A percentile compares a stretch with the other conserved stretches of the same genome.
These are phyloP conservation scores for Lactarius evosmus DNA, from an alignment of 768 basidiomycete genomes.

Conservation along the genomic window DNA sequence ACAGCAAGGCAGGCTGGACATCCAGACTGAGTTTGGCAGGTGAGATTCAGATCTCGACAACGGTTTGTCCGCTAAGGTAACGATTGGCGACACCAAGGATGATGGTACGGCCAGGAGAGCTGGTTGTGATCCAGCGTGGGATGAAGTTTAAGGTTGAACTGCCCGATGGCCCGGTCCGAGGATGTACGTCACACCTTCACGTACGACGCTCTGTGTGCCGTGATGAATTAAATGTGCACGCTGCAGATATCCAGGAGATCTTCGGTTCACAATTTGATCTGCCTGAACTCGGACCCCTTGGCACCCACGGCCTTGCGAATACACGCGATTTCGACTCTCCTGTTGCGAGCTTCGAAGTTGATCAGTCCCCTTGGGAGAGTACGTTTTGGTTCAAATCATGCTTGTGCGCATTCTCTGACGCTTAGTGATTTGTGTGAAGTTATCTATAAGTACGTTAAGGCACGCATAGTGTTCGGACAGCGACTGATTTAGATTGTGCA, in stretches of 20 bases:
- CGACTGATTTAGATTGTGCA: conserved; percentile 28
- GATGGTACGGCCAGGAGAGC: conserved; percentile 62
- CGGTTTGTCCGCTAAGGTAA: conserved; percentile 7
- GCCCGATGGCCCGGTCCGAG: conserved; percentile 29
- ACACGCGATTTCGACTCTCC: conserved; percentile 62
- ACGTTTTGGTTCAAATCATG: conserved; percentile 27
- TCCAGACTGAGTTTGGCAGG: conserved; percentile 69
- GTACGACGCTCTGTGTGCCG: neutral
- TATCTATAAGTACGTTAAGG: conserved; percentile 4
- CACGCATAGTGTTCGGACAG: neutral
- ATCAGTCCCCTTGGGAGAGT: conserved; percentile 59
- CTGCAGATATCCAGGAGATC: conserved; percentile 57
- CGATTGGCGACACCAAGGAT: conserved; percentile 37
- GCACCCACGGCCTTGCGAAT: conserved; percentile 64
- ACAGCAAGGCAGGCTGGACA: conserved; percentile 60
- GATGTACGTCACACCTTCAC: conserved; percentile 16
- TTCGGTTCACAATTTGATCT: conserved; percentile 61
- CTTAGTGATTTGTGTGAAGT: conserved; percentile 49
- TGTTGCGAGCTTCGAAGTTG: conserved; percentile 62
- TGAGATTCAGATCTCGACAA: conserved; percentile 32
- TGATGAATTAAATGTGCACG: neutral
- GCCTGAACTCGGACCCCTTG: conserved; percentile 64
- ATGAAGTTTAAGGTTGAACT: conserved; percentile 58
- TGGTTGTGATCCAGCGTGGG: conserved; percentile 62
- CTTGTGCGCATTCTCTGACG: neutral